phyloP scores from a whole-genome alignment of 495 filamentous ascomycete species.

The Penicillium herquei region DNA sequence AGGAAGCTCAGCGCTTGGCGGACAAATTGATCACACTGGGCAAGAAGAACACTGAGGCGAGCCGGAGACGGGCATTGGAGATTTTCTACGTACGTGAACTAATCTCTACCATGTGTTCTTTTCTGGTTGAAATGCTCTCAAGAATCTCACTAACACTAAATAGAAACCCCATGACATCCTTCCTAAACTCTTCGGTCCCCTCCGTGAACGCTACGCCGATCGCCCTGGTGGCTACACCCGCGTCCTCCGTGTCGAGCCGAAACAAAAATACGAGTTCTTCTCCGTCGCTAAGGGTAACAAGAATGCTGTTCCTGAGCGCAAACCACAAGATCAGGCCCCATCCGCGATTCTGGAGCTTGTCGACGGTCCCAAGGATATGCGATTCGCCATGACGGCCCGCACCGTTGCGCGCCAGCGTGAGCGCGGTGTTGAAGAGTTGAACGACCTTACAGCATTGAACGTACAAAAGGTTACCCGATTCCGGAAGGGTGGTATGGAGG shows the following conservation, averaged over 20 bases:
- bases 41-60: conserved; percentile 83
- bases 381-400: conserved; percentile 87
- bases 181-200: conserved; percentile 82
- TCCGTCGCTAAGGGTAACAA: conserved; percentile 18
- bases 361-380: conserved; percentile 91
- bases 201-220: conserved; percentile 75
- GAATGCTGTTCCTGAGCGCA: conserved; percentile 17
- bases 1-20: conserved; percentile 89
- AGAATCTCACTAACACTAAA: conserved; percentile 4
- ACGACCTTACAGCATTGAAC: conserved; percentile 72
- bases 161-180: conserved; percentile 65
- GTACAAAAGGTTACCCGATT: conserved; percentile 82
- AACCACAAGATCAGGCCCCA: conserved; percentile 69
- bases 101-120: not conserved
- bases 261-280: conserved; percentile 38
- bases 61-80: conserved; percentile 60
- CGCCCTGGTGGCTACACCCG: conserved; percentile 93
- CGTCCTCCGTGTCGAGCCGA: conserved; percentile 80
- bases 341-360: conserved; percentile 95
- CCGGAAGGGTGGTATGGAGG: conserved; percentile 62
- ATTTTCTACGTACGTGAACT: conserved; percentile 75
- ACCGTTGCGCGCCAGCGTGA: conserved; percentile 64
- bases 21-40: conserved; percentile 91
- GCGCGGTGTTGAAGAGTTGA: conserved; percentile 50
- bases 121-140: not conserved